phyloP scores from a whole-genome alignment of 1,139 yeast species.

The Yueomyces sp. region DNA sequence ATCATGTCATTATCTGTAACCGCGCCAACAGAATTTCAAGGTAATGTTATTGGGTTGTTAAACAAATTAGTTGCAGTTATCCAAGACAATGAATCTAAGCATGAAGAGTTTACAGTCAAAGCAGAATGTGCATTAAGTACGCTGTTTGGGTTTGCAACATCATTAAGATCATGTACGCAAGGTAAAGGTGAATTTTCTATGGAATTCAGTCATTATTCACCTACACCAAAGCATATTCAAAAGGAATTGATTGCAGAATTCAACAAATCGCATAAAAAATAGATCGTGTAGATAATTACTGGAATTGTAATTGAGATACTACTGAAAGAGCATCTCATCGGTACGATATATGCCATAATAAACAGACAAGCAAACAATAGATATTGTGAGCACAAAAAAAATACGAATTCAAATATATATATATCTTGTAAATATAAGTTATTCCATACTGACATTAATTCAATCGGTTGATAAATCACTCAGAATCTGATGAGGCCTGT shows the following conservation, averaged over 20 bases:
- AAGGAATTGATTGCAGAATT: constrained; percentile 79
- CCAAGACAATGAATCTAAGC: constrained; percentile 84
- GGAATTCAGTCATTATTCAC: constrained; percentile 88
- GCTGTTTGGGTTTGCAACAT: constrained; percentile 93
- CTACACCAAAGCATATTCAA: constrained; percentile 84
- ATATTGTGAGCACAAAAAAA: too few species aligned
- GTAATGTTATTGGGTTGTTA: constrained; percentile 77
- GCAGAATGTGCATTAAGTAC: constrained; percentile 93
- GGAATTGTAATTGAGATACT: not conserved
- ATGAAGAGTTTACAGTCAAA: constrained; percentile 84
- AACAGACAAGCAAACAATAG: too few species aligned
- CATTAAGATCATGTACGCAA: constrained; percentile 91
- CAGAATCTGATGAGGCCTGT: too few species aligned
- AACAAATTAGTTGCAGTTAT: constrained; percentile 90
- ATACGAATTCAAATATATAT: too few species aligned
- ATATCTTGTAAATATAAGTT: too few species aligned
- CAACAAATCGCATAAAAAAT: constrained; percentile 39
- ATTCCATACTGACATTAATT: too few species aligned
- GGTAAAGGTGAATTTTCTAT: constrained; percentile 97
- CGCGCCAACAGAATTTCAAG: constrained; percentile 95
- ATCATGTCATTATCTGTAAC: constrained; percentile 88
- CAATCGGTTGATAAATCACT: too few species aligned
- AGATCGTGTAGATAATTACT: constrained; percentile 1
- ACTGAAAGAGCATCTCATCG: too few species aligned
- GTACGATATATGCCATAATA: too few species aligned